These are phyloP conservation scores for Agrostemma githago DNA, from an alignment of 148 eudicot species.

Conservation along the genomic window DNA sequence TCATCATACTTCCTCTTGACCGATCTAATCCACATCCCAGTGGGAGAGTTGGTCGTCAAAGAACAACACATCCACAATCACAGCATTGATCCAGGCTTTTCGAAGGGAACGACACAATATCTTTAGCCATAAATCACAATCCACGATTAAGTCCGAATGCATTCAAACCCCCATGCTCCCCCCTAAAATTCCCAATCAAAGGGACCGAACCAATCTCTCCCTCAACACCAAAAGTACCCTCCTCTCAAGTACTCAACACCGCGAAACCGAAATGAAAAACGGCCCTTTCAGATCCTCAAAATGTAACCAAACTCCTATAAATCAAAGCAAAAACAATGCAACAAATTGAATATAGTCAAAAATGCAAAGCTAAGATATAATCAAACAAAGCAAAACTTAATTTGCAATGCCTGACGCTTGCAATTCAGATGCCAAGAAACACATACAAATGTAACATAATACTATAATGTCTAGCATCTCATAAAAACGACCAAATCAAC, in stretches of 20 bases:
- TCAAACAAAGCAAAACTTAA: background rate
- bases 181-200: background rate
- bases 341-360: background rate
- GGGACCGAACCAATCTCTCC: background rate
- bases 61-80: conserved; percentile 72
- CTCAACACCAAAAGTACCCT: background rate
- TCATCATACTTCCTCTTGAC: conserved; percentile 81
- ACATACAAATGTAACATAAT: background rate
- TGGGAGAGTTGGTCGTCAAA: conserved; percentile 33
- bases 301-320: background rate
- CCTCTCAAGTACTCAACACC: background rate
- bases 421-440: too few relatives aligned
- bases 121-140: conserved; percentile 42
- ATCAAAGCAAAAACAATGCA: background rate
- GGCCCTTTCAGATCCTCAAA: background rate
- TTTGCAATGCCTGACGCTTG: background rate
- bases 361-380: background rate
- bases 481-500: conserved; percentile 6
- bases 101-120: conserved; percentile 35
- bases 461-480: background rate
- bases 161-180: conserved; percentile 20
- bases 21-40: conserved; percentile 55
- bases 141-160: conserved; percentile 19
- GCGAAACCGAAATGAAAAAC: background rate
- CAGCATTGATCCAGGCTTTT: conserved; percentile 53